Evolutionary conservation across 2,329 filamentous ascomycete species (phyloP).

Genomic region (Fusarium neocosmosporiellum): DNA sequence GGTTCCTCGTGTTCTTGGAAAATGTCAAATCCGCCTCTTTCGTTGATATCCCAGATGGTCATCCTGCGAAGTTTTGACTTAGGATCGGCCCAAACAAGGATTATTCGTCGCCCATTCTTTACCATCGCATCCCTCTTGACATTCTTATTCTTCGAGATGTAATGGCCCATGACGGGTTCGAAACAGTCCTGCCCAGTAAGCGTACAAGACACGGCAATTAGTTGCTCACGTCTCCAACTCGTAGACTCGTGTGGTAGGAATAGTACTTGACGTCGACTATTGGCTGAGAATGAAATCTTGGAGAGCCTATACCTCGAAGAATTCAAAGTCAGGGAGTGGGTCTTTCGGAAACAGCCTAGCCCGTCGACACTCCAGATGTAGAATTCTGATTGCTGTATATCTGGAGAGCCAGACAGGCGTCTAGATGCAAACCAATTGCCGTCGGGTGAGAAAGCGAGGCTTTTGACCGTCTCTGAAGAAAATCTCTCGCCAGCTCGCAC

Average conservation of each 20-base stretch:
- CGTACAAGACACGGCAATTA: not conserved
- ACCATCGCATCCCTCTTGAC: not conserved
- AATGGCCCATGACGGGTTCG: not conserved
- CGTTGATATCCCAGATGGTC: not conserved
- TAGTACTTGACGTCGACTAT: not conserved
- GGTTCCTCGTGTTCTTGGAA: not conserved
- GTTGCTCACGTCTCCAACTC: not conserved
- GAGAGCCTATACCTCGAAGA: no score
- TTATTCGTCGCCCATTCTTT: not conserved
- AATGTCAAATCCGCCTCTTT: not conserved
- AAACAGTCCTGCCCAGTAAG: not conserved
- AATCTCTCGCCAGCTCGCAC: not conserved
- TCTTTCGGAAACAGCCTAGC: not conserved
- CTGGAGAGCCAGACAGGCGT: not conserved
- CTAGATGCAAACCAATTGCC: not conserved
- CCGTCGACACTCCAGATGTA: not conserved
- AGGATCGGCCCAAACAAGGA: not conserved
- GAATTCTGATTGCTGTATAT: not conserved
- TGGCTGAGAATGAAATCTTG: not conserved
- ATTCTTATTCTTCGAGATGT: not conserved
- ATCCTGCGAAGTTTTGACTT: not conserved
- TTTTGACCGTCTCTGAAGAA: not conserved
- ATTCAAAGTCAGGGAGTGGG: not conserved
- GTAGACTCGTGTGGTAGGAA: not conserved
- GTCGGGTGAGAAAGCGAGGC: not conserved